A percentile compares a stretch with the other conserved stretches of the same genome.
These are phyloP conservation scores for Thymus mandschuricus DNA, from an alignment of 257 asterid species.

Conservation along the genomic window DNA sequence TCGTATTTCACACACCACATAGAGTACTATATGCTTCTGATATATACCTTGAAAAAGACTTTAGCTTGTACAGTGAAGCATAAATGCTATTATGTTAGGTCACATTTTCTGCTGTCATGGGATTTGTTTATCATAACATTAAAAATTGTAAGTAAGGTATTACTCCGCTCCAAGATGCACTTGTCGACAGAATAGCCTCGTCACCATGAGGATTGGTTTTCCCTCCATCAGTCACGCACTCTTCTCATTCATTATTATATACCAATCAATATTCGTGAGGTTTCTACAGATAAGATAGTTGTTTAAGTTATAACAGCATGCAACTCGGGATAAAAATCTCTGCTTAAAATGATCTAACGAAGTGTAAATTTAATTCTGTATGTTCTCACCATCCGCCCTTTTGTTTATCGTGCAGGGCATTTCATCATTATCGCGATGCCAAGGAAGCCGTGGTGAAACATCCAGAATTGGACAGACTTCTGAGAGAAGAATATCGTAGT, in stretches of 20 bases:
- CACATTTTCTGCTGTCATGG: neutral
- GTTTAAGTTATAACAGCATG: neutral
- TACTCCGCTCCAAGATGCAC: neutral
- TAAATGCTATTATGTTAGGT: neutral
- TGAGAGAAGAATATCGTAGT: slow-evolving; percentile 61
- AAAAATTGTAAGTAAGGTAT: no score
- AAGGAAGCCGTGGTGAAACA: slow-evolving; percentile 56
- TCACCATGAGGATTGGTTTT: neutral
- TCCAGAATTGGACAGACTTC: slow-evolving; percentile 72
- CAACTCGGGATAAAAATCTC: no score
- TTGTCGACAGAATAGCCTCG: neutral
- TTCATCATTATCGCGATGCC: slow-evolving; percentile 68
- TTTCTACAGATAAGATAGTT: no score
- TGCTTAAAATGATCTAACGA: no score
- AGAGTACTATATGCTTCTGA: neutral
- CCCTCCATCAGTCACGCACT: no score
- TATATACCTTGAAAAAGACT: neutral
- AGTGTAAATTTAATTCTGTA: neutral
- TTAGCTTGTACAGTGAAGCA: neutral
- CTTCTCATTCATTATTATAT: neutral
- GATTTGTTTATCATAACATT: neutral
- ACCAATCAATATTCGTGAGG: no score
- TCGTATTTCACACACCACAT: neutral
- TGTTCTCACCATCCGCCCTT: neutral
- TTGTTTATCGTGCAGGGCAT: slow-evolving; percentile 60